Base-by-base conservation (phyloP, 306 rosid genomes). In the Fagus sylvatica region DNA sequence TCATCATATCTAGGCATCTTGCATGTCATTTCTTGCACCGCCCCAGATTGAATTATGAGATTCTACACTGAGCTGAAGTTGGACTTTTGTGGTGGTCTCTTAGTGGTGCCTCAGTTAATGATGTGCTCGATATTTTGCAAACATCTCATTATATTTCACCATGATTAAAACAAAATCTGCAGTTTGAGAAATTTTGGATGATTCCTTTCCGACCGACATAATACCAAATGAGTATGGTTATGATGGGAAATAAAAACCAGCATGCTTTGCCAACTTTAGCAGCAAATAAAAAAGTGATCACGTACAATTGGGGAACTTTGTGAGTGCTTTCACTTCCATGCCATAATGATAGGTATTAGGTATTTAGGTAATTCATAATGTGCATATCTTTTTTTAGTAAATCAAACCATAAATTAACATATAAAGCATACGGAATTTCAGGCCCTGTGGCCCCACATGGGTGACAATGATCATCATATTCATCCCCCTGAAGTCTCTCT, bases 341-440 rank as follows among this genome's bases (percentile, higher is more conserved):
- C 54, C 69, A 79, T 82, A 28, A 84, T 79, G 68, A 77, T 77
- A 2, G 37, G 40, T 56, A 67, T 78, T 80, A 77, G 72, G 67
- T 54, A 46, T 46, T 46, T 46, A 10, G 51, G 51, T 41, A 61
- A 42, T 37, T 49, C 71, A 83, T 34, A 72, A 70, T 69, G 80
- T 67, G 34, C 59, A 72, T 54, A 73, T 22, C n/a, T 51, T 34
- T 69, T 74, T 78, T 76, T n/a, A 13, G 74, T 73, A 83, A 82
- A 87, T 79, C 89, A 88, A 90, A 82, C 89, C 93, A 73, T 78
- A 72, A 68, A 85, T 80, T 87, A 84, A 85, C 85, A 90, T 80
- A 76, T 78, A 81, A 88, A 85, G 86, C 90, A 80, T 75, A 57
- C 37, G 83, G 87, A 85, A 77, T 81, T 85, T 79, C 75, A 80